Evolutionary conservation across 495 filamentous ascomycete species (phyloP).

Genomic region (Pseudoneurospora amorphoporcata): DNA sequence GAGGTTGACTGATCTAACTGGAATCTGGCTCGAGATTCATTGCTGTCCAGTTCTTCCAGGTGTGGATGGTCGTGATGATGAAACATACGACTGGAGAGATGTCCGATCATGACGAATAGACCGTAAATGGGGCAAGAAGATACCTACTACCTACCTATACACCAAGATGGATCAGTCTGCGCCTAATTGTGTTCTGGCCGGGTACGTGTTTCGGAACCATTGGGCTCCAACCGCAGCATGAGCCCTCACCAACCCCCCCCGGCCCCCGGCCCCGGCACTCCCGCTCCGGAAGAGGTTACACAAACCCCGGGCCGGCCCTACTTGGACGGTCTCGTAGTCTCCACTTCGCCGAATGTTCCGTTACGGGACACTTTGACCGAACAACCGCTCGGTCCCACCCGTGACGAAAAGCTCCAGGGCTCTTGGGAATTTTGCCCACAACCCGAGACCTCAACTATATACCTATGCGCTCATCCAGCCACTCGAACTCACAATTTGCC

Average conservation of each 20-base stretch:
- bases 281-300: background rate
- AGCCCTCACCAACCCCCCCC: background rate
- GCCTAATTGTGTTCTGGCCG: background rate
- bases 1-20: too few species aligned
- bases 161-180: background rate
- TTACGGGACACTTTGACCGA: background rate
- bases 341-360: background rate
- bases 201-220: background rate
- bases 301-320: background rate
- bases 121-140: background rate
- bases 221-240: background rate
- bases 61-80: background rate
- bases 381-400: background rate
- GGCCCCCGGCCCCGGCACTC: background rate
- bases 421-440: background rate
- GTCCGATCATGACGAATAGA: background rate
- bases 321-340: background rate
- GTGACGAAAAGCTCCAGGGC: background rate
- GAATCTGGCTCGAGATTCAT: background rate
- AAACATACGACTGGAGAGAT: background rate
- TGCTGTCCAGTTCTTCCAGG: background rate
- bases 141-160: background rate
- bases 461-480: background rate
- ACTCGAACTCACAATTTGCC: background rate
- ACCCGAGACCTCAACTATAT: background rate